These are phyloP conservation scores for Naegleria lovaniensis DNA, from an alignment of 208 protist species.

Conservation along the genomic window DNA sequence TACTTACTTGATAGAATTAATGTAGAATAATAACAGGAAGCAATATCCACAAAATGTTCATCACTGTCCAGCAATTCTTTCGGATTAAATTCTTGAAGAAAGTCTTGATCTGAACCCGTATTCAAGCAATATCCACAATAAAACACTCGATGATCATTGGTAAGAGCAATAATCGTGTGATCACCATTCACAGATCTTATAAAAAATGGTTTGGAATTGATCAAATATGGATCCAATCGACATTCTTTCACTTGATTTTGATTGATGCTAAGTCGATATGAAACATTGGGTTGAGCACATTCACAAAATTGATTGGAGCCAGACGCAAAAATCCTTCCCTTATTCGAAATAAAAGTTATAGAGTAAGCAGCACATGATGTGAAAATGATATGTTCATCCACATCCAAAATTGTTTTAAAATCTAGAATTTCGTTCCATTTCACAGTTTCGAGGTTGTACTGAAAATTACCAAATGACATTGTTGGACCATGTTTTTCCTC, in stretches of 20 bases:
- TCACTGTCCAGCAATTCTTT: neutral
- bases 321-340: neutral
- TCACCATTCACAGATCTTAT: neutral
- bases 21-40: neutral
- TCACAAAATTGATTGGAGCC: neutral
- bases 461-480: no score
- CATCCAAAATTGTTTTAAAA: neutral
- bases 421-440: no score
- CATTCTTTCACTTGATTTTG: neutral
- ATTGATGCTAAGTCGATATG: neutral
- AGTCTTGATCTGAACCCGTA: neutral
- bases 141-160: neutral
- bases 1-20: neutral
- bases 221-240: neutral
- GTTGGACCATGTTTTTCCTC: no score
- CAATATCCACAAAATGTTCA: neutral
- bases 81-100: neutral
- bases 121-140: neutral
- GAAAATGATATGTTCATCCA: neutral
- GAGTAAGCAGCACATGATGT: neutral
- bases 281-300: neutral
- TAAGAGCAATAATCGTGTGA: neutral
- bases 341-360: neutral
- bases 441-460: no score
- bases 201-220: neutral